These are phyloP conservation scores for Wickerhamiella azyma DNA, from an alignment of 805 yeast genomes.

Conservation along the genomic window DNA sequence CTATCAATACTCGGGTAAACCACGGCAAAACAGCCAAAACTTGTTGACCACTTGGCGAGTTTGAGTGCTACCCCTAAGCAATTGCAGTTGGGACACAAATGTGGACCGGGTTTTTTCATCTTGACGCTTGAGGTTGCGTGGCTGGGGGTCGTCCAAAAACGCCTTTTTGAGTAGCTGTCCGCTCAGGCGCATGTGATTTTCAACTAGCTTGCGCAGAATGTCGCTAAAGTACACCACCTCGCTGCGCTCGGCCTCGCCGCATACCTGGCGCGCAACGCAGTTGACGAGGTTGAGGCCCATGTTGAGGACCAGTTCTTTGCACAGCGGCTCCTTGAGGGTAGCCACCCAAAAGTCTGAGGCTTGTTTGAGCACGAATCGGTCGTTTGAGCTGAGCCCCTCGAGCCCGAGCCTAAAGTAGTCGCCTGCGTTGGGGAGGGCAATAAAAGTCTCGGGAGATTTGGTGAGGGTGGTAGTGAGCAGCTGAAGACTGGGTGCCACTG, in stretches of 20 bases:
- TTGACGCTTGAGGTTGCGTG: conserved; percentile 8
- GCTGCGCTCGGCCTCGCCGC: conserved; percentile 31
- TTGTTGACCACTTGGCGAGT: conserved; percentile 21
- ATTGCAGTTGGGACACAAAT: conserved; percentile 22
- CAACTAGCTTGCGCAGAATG: conserved; percentile 28
- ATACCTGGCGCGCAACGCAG: conserved; percentile 31
- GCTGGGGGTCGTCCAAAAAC: conserved; percentile 14
- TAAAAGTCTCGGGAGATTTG: conserved; percentile 13
- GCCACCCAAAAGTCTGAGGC: conserved; percentile 43
- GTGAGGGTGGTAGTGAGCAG: conserved; percentile 19
- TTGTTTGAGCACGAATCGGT: conserved; percentile 41
- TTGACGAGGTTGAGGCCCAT: conserved; percentile 23
- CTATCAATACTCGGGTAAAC: conserved; percentile 21
- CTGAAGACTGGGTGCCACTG: conserved; percentile 20
- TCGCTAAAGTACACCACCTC: conserved; percentile 31
- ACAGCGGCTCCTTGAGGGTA: conserved; percentile 23
- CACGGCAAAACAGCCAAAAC: conserved; percentile 26
- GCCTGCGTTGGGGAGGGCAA: conserved; percentile 14
- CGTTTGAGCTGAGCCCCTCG: conserved; percentile 33
- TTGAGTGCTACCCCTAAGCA: conserved; percentile 22
- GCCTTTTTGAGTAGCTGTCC: conserved; percentile 10
- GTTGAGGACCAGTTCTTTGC: conserved; percentile 19
- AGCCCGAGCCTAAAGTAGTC: conserved; percentile 27
- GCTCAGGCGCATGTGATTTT: conserved; percentile 12
- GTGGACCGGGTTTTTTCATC: conserved; percentile 13